Evolutionary conservation across 805 yeast genomes (phyloP).

Genomic region (Teunomyces atbi): DNA sequence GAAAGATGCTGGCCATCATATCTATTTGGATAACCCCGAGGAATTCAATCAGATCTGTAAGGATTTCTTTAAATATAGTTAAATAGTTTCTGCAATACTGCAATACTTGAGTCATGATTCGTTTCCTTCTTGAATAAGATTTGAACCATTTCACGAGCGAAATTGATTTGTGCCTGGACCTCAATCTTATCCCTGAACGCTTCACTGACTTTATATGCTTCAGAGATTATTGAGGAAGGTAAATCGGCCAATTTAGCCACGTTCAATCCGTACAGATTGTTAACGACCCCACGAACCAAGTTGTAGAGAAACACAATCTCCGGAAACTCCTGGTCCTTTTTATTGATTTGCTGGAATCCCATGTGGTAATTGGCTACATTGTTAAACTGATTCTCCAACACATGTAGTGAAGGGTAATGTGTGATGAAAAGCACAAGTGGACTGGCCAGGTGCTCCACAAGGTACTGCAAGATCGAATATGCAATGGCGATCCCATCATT

Average conservation of each 20-base stretch:
- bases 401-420: conserved; percentile 70
- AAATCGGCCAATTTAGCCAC: conserved; percentile 78
- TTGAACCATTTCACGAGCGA: background rate
- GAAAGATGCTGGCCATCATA: conserved; percentile 42
- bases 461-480: conserved; percentile 62
- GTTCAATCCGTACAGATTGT: conserved; percentile 77
- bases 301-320: conserved; percentile 40
- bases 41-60: conserved; percentile 25
- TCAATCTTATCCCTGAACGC: conserved; percentile 28
- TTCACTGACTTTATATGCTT: conserved; percentile 43
- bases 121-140: background rate
- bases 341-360: conserved; percentile 54
- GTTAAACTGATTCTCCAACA: conserved; percentile 43
- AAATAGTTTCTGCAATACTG: background rate
- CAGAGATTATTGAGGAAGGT: conserved; percentile 42
- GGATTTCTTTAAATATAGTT: conserved; percentile 19
- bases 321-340: conserved; percentile 30
- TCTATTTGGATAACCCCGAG: conserved; percentile 40
- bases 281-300: conserved; percentile 36
- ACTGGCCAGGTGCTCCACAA: conserved; percentile 33
- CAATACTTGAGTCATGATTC: background rate
- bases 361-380: conserved; percentile 63
- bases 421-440: conserved; percentile 78
- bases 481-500: conserved; percentile 84
- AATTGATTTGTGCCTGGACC: conserved; percentile 8